Conservation (phyloP, 2,329 filamentous ascomycete genomes). For the Chaetomiaceae sp. region DNA sequence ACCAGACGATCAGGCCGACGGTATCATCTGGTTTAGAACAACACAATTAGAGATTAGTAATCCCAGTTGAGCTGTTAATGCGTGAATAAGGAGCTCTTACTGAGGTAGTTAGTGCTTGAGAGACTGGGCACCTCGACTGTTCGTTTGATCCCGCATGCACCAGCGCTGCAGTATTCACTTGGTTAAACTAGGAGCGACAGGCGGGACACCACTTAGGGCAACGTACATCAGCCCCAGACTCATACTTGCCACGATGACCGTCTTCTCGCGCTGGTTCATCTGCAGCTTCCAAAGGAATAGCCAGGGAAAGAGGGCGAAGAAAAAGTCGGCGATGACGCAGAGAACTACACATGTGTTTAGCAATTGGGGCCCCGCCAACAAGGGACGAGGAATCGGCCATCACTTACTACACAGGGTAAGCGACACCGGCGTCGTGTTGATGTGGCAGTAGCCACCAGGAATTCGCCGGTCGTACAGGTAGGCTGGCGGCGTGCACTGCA, state of each 20-base stretch:
- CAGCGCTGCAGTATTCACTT: constrained; percentile 10
- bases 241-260: not conserved
- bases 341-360: not conserved
- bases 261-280: constrained; percentile 1
- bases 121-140: constrained; percentile 10
- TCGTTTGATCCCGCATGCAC: constrained; percentile 20
- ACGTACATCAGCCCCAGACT: not conserved
- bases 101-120: constrained; percentile 15
- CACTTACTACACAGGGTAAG: not conserved
- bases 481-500: constrained; percentile 1
- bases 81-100: not conserved
- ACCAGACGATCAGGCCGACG: constrained; percentile 22
- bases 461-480: constrained; percentile 1
- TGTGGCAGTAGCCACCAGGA: not conserved
- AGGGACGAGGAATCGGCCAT: not conserved
- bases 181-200: no score
- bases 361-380: no score
- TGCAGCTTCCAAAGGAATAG: not conserved
- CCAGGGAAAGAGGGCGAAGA: not conserved
- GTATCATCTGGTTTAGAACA: not conserved
- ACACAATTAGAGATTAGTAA: not conserved
- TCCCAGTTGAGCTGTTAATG: no score
- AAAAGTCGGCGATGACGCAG: not conserved
- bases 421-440: not conserved
- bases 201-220: not conserved